Evolutionary conservation across 768 basidiomycete species (phyloP), one percentile per base, ranked within the genome.

Genomic region (Mycena sanguinolenta): DNA sequence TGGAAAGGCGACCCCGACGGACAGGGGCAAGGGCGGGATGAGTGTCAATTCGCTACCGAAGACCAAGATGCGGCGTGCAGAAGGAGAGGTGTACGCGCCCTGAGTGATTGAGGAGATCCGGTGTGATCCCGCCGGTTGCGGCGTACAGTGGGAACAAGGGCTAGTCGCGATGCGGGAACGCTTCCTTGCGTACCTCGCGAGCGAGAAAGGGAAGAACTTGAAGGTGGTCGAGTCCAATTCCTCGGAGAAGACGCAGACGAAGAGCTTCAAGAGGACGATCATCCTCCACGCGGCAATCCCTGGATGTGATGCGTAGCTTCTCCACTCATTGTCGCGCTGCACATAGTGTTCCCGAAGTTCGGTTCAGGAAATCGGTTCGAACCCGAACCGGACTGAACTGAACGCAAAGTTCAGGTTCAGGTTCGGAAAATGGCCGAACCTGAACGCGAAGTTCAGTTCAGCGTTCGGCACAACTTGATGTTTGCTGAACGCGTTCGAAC

Each of bases 221-320:
- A n/a, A 74, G 38, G 83, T 62, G 60, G 28, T 79, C 64, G 70
- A 80, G 49, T 28, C 38, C 68, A 74, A 58, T 34, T 34, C 80
- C 82, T 66, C 44, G 81, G 82, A 59, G 86, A 81, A 52, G 49
- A 34, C 32, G 10, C 32, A 34, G 10, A 10, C 4, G 10, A 42
- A n/a, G 27, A 6, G 21, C 16, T 88, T 85, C 70, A 87, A 85
- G 30, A 97, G 96, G 83, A 95, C 92, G 0, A 83, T 99, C 71
- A 90, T 99, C 64, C 84, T 97, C 0, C 96, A 97, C 0, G 81
- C 98, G n/a, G 97, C 95, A 6, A 87, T 98, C 42, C 97, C 97
- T 42, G 98, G 98, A 19, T 96, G 94, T 77, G 97, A 96, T 95
- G 70, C 70, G 95, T 83, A 23, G 59, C 38, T 19, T 25, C 36